phyloP scores from a whole-genome alignment of 768 basidiomycete genomes.

The Trametes sanguinea region DNA sequence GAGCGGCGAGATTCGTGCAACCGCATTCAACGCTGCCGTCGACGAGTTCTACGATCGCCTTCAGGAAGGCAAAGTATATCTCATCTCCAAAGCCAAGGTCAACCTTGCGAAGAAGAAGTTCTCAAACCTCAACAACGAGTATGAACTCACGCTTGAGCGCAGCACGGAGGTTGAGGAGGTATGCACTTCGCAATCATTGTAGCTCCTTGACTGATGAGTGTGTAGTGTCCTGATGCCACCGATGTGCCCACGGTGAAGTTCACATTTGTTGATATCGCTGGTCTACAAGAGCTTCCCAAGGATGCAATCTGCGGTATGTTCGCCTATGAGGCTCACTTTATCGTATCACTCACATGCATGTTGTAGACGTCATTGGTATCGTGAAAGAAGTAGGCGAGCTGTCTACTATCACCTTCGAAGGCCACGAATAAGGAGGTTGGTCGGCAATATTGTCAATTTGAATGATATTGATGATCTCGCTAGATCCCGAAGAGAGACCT shows the following conservation, averaged over 20 bases:
- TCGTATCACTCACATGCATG: neutral
- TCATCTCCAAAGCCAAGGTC: conserved; percentile 85
- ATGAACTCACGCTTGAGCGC: conserved; percentile 86
- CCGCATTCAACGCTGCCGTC: conserved; percentile 85
- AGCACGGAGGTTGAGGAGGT: conserved; percentile 87
- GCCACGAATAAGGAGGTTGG: conserved; percentile 62
- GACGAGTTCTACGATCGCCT: conserved; percentile 83
- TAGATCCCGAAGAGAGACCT: conserved; percentile 90
- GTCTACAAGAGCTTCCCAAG: conserved; percentile 65
- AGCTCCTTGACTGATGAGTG: neutral
- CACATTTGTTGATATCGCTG: conserved; percentile 69
- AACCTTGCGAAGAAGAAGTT: conserved; percentile 98
- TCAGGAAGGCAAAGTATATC: conserved; percentile 92
- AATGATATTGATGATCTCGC: neutral
- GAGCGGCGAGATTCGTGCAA: conserved; percentile 87
- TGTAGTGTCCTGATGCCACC: conserved; percentile 75
- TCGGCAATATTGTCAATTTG: neutral
- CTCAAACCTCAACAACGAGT: conserved; percentile 86
- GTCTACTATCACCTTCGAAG: conserved; percentile 74
- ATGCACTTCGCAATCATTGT: conserved; percentile 21
- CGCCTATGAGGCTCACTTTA: neutral
- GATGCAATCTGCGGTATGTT: conserved; percentile 80
- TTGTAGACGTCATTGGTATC: conserved; percentile 81
- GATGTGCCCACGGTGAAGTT: conserved; percentile 84
- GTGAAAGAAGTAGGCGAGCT: conserved; percentile 77